Evolutionary conservation across 257 asterid species (phyloP).

Genomic region (Solanum microdontum): DNA sequence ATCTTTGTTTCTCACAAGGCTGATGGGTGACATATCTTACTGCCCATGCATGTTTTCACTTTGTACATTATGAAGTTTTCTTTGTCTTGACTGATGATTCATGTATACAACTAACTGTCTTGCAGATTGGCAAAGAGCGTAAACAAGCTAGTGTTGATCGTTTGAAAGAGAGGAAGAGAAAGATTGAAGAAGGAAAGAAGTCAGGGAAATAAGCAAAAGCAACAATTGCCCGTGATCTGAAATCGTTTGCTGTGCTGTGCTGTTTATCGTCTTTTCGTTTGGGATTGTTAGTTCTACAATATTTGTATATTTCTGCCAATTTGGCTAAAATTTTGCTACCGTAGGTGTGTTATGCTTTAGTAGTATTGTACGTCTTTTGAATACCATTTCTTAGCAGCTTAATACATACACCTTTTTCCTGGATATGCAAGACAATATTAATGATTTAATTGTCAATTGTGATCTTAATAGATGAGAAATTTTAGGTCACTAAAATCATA

Average conservation of each 20-base stretch:
- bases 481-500: not conserved
- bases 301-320: not conserved
- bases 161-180: slow-evolving; percentile 38
- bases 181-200: slow-evolving; percentile 34
- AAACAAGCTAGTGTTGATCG: slow-evolving; percentile 17
- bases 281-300: not conserved
- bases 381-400: not conserved
- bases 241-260: not conserved
- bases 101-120: slow-evolving; percentile 1
- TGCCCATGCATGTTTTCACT: not conserved
- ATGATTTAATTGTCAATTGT: not conserved
- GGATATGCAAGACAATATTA: not conserved
- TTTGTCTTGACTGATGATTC: not conserved
- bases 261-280: not conserved
- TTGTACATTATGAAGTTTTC: not conserved
- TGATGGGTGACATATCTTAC: not conserved
- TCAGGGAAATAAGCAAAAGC: slow-evolving; percentile 4
- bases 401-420: not conserved
- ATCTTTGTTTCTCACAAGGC: not conserved
- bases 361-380: not conserved
- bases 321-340: slow-evolving; percentile 12
- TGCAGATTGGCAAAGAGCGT: slow-evolving; percentile 46
- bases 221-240: not conserved
- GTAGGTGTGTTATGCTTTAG: not conserved
- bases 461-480: not conserved